Evolutionary conservation across 768 basidiomycete genomes (phyloP), one percentile per base, ranked within the genome.

Genomic region (Auricularia sp.): DNA sequence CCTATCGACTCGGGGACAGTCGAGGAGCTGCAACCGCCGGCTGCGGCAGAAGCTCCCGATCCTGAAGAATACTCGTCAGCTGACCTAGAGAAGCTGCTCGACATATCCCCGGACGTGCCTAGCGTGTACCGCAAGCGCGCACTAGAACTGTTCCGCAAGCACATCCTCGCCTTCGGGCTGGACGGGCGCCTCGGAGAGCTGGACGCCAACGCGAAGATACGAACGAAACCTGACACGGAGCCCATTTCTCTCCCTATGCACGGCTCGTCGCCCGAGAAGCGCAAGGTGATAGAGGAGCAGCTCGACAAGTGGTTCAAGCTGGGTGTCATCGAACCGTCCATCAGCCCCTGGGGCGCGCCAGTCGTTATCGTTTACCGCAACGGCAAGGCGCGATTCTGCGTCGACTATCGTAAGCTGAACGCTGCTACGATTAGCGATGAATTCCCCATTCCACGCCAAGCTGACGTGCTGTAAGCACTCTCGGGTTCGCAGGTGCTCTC

Each of bases 291-390:
- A 14, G 70, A 73, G 44, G 68, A 73, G 54, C 73, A 74, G 47
- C 67, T 73, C 47, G 69, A 74, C 6, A 44, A 64, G 64, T 79
- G 77, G 77, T 66, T 79, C 6, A 59, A 69, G 16, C 64, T 68
- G 3, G 77, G 71, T 0, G 75, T 80, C 0, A 79, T 80, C 29
- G 77, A 81, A 62, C 74, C 73, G 0, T 79, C 78, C 0, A 64
- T 66, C 1, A 78, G 78, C 64, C 79, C 77, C 0, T 81, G 75
- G 75, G 69, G 64, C 16, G 69, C 70, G 2, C 75, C 75, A 0
- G 70, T 65, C 1, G 62, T 76, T 14, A 76, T 78, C 6, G 74
- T 74, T 0, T 79, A 79, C 62, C 65, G 74, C 1, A 77, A 79
- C 47, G 67, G 68, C 2, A n/a, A n/a, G n/a, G n/a, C n/a, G n/a